A percentile compares a stretch with the other conserved stretches of the same genome.
Evolutionary conservation across 2,329 filamentous ascomycete species (phyloP).

Genomic region (Penicillium sclerotigenum): DNA sequence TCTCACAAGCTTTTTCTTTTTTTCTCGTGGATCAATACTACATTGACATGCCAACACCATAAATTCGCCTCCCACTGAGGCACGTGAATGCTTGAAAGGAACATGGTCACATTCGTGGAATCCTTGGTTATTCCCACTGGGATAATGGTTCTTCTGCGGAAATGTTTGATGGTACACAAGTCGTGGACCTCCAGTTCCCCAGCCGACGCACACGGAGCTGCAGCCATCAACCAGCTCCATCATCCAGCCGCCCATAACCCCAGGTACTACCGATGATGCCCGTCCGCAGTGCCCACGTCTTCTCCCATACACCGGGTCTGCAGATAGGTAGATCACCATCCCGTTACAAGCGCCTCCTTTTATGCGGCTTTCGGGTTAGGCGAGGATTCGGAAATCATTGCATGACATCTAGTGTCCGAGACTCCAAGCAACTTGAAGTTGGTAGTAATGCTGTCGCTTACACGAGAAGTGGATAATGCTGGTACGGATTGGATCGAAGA

Average conservation of each 20-base stretch:
- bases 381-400: constrained; percentile 27
- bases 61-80: constrained; percentile 7
- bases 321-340: constrained; percentile 32
- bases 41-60: constrained; percentile 1
- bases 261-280: constrained; percentile 27
- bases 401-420: constrained; percentile 20
- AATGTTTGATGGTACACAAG: constrained; percentile 35
- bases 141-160: constrained; percentile 28
- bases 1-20: background rate
- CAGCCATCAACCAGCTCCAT: constrained; percentile 32
- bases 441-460: constrained; percentile 17
- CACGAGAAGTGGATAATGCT: constrained; percentile 25
- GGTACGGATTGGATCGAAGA: constrained; percentile 17
- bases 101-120: constrained; percentile 37
- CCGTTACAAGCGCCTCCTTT: constrained; percentile 27
- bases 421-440: constrained; percentile 8
- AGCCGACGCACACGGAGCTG: constrained; percentile 33
- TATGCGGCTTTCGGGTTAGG: constrained; percentile 20
- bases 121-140: constrained; percentile 26
- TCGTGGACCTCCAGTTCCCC: constrained; percentile 37
- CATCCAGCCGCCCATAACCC: constrained; percentile 33
- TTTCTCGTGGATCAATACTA: background rate
- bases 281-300: constrained; percentile 28
- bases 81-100: constrained; percentile 22
- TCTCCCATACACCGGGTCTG: constrained; percentile 20